A percentile compares a stretch with the other conserved stretches of the same genome.
Evolutionary conservation across 306 rosid species (phyloP).

Genomic region (Fragaria nilgerrensis): DNA sequence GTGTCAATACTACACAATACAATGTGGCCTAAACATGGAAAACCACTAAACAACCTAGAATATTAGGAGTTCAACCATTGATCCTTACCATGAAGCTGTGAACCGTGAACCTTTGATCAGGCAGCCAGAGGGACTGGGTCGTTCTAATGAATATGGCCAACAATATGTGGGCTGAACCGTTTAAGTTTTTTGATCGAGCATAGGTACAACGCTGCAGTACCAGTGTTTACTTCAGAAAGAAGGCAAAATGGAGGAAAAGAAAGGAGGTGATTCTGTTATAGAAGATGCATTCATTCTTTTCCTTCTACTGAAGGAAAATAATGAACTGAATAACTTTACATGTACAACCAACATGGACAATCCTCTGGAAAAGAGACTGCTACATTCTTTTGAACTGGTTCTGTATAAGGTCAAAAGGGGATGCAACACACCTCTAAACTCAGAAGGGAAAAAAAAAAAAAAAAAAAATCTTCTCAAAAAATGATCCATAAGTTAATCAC

Average conservation of each 20-base stretch:
- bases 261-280: neutral
- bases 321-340: neutral
- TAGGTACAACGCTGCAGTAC: too few relatives aligned
- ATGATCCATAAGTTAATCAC: slow-evolving; percentile 27
- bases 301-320: neutral
- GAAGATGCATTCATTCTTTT: neutral
- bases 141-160: too few relatives aligned
- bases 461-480: neutral
- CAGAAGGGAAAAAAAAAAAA: neutral
- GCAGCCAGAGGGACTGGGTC: too few relatives aligned
- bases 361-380: slow-evolving; percentile 16
- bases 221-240: neutral
- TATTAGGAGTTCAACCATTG: too few relatives aligned
- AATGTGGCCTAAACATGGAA: too few relatives aligned
- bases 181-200: too few relatives aligned
- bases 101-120: too few relatives aligned
- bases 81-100: too few relatives aligned
- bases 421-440: slow-evolving; percentile 2
- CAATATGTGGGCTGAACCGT: too few relatives aligned
- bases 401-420: neutral
- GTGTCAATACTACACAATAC: too few relatives aligned
- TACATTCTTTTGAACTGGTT: slow-evolving; percentile 1
- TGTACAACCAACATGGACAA: slow-evolving; percentile 23
- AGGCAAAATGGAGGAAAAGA: neutral
- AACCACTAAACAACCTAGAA: too few relatives aligned